Evolutionary conservation across 179 eudicot species (phyloP).

Genomic region (Amaranthus tricolor): DNA sequence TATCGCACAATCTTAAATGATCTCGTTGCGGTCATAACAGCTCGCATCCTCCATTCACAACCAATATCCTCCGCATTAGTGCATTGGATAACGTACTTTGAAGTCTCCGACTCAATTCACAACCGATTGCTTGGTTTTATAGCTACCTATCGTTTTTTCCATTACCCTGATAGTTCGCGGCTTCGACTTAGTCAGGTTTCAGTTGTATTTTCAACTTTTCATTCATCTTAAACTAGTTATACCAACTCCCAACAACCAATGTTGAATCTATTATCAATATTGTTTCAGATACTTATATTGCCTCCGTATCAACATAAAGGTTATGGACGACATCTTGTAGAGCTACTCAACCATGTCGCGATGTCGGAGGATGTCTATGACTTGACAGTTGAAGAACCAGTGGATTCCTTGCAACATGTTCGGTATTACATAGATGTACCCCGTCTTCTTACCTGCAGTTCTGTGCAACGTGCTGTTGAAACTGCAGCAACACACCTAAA

Average conservation of each 20-base stretch:
- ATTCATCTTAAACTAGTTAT: background rate
- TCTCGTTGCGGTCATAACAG: no score
- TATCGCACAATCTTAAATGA: no score
- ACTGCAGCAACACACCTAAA: conserved; percentile 47
- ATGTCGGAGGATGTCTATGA: conserved; percentile 64
- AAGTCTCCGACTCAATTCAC: no score
- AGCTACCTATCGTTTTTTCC: conserved; percentile 76
- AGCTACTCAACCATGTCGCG: conserved; percentile 62
- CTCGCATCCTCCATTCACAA: no score
- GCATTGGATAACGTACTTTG: no score
- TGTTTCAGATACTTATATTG: conserved; percentile 68
- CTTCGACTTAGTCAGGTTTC: conserved; percentile 91
- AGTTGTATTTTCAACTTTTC: conserved; percentile 6
- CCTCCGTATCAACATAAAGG: conserved; percentile 91
- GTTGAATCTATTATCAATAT: conserved; percentile 13
- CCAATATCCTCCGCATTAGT: no score
- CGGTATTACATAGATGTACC: conserved; percentile 66
- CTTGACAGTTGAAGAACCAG: conserved; percentile 88
- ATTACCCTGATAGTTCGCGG: conserved; percentile 66
- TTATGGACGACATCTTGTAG: conserved; percentile 61
- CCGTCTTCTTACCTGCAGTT: conserved; percentile 54
- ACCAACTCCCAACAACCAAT: background rate
- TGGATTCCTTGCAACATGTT: conserved; percentile 77
- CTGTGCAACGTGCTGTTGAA: conserved; percentile 49
- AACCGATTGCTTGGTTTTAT: conserved; percentile 79